These are phyloP conservation scores for Komagataella pseudopastoris DNA, from an alignment of 805 yeast genomes.

Conservation along the genomic window DNA sequence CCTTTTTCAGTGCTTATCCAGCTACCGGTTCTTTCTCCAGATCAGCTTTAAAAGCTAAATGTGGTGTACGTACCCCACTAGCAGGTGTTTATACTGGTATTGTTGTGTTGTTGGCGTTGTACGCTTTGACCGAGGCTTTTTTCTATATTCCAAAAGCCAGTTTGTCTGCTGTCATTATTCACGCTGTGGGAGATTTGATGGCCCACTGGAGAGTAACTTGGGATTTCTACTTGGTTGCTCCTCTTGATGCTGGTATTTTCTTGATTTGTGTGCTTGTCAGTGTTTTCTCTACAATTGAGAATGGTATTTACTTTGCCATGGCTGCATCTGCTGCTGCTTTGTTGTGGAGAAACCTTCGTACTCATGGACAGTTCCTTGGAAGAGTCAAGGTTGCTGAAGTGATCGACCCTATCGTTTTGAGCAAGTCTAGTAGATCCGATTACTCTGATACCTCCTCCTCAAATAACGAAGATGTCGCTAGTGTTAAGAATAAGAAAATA, in stretches of 20 bases:
- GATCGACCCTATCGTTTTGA: slow-evolving; percentile 37
- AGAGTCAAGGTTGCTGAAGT: slow-evolving; percentile 60
- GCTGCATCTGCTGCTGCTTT: slow-evolving; percentile 70
- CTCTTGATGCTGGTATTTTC: slow-evolving; percentile 65
- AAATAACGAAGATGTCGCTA: slow-evolving; percentile 2
- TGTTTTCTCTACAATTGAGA: slow-evolving; percentile 68
- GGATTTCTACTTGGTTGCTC: slow-evolving; percentile 60
- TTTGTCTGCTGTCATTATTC: slow-evolving; percentile 77
- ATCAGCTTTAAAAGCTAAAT: slow-evolving; percentile 87
- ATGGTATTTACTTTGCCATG: slow-evolving; percentile 85
- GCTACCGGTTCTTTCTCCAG: slow-evolving; percentile 94
- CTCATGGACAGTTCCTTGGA: slow-evolving; percentile 76
- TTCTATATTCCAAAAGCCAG: slow-evolving; percentile 87
- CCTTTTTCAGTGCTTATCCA: slow-evolving; percentile 88
- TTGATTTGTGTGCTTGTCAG: slow-evolving; percentile 60
- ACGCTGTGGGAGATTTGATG: slow-evolving; percentile 80
- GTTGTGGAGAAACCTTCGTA: slow-evolving; percentile 64
- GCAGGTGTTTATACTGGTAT: slow-evolving; percentile 87
- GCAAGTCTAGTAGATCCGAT: slow-evolving; percentile 7
- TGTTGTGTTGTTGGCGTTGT: slow-evolving; percentile 78
- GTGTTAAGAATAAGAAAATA: slow-evolving; percentile 2
- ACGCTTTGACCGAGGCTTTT: slow-evolving; percentile 72
- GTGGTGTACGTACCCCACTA: slow-evolving; percentile 90
- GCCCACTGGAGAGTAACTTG: slow-evolving; percentile 56
- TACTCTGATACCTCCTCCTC: background rate